Conservation (phyloP, 805 yeast genomes). For the Yarrowia bubula region DNA sequence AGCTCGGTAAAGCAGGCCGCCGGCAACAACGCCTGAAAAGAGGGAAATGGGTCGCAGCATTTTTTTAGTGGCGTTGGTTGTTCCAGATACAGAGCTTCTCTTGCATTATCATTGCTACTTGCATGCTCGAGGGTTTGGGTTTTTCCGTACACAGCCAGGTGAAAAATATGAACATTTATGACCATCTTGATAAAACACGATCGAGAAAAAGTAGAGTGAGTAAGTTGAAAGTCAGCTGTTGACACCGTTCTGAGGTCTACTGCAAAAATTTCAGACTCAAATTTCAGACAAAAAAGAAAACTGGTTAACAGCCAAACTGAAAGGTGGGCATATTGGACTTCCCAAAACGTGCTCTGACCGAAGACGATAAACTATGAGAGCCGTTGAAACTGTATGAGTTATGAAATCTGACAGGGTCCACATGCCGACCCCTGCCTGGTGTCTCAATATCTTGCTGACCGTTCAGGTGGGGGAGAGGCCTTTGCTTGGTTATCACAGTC, state of each 20-base stretch:
- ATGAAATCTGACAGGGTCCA: background rate
- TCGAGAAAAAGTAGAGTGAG: too few species aligned
- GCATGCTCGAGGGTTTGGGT: conserved; percentile 26
- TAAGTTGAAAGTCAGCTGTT: too few species aligned
- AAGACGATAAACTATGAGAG: background rate
- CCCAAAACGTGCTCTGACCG: background rate
- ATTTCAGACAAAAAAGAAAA: conserved; percentile 3
- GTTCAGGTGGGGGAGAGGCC: conserved; percentile 2
- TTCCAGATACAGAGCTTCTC: background rate
- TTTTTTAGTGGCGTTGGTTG: conserved; percentile 3
- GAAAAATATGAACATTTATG: too few species aligned
- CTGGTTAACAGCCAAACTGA: background rate
- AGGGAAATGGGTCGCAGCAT: conserved; percentile 21
- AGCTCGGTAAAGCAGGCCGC: conserved; percentile 9
- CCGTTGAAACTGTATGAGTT: background rate
- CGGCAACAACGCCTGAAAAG: conserved; percentile 6
- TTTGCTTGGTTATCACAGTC: background rate
- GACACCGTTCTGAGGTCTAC: too few species aligned
- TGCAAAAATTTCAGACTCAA: background rate
- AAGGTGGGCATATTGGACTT: conserved; percentile 1
- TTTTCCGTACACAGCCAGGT: background rate
- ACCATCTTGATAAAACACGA: too few species aligned
- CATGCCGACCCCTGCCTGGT: background rate
- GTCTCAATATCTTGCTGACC: background rate
- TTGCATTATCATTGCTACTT: conserved; percentile 25